These are phyloP conservation scores for Typha latifolia DNA, from an alignment of 176 grass and related monocot species.

Conservation along the genomic window DNA sequence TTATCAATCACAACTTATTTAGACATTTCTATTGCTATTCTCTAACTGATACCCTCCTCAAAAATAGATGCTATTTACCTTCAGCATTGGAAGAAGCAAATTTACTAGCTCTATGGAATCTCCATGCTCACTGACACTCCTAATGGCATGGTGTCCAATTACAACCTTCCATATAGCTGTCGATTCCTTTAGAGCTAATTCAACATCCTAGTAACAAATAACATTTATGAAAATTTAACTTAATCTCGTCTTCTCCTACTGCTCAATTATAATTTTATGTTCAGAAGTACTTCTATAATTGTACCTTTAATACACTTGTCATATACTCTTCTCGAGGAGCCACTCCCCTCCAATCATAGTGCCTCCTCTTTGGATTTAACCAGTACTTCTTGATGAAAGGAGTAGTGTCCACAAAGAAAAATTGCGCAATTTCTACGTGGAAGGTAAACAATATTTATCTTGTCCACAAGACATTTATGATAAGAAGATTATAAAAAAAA, in stretches of 20 bases:
- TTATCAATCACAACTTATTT: neutral
- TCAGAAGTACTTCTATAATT: slow-evolving; percentile 1
- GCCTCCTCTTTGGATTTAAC: slow-evolving; percentile 16
- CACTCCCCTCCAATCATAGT: slow-evolving; percentile 67
- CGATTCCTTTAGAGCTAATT: slow-evolving; percentile 28
- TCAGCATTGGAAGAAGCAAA: slow-evolving; percentile 45
- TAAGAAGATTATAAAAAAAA: neutral
- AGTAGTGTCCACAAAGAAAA: slow-evolving; percentile 61
- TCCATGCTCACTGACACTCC: slow-evolving; percentile 47
- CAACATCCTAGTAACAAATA: slow-evolving; percentile 30
- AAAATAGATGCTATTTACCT: slow-evolving; percentile 15
- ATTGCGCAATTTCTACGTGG: slow-evolving; percentile 35
- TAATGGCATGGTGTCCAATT: slow-evolving; percentile 59
- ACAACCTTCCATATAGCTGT: slow-evolving; percentile 61
- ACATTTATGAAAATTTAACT: neutral
- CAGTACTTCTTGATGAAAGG: slow-evolving; percentile 60
- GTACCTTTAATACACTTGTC: slow-evolving; percentile 35
- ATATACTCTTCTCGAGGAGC: slow-evolving; percentile 40
- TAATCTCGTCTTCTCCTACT: neutral
- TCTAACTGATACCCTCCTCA: neutral
- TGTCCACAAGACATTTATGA: neutral
- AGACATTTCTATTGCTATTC: neutral
- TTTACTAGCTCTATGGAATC: slow-evolving; percentile 50
- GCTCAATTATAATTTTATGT: neutral
- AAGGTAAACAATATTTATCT: neutral